These are phyloP conservation scores for Tylopilus plumbeoviolaceoides DNA, from an alignment of 768 basidiomycete species.

Conservation along the genomic window DNA sequence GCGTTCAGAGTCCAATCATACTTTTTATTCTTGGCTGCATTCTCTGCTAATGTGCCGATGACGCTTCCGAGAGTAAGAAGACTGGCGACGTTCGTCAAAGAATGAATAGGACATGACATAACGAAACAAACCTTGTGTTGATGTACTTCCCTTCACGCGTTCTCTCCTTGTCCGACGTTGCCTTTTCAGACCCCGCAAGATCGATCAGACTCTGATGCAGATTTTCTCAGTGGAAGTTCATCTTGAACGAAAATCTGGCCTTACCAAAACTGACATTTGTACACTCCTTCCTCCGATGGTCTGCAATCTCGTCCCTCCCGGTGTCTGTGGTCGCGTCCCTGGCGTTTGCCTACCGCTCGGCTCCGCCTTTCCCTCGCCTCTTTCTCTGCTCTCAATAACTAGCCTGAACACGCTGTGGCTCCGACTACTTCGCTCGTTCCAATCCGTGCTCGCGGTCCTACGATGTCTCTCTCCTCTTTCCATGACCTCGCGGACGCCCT, in stretches of 20 bases:
- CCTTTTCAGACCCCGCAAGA: constrained; percentile 94
- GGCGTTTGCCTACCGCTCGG: constrained; percentile 51
- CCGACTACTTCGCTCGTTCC: constrained; percentile 93
- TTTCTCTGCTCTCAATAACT: constrained; percentile 84
- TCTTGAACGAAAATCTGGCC: constrained; percentile 4
- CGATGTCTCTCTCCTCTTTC: constrained; percentile 82
- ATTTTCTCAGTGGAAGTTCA: not conserved
- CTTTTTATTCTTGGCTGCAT: constrained; percentile 71
- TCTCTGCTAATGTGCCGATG: constrained; percentile 88
- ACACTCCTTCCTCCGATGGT: constrained; percentile 77
- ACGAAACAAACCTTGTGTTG: constrained; percentile 65
- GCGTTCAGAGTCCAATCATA: constrained; percentile 25
- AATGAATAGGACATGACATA: not conserved
- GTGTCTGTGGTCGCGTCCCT: constrained; percentile 45
- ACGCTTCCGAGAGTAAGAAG: constrained; percentile 90
- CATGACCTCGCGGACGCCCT: constrained; percentile 81
- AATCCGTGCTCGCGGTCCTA: constrained; percentile 94
- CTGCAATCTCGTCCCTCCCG: constrained; percentile 64
- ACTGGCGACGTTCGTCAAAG: constrained; percentile 35
- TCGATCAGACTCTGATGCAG: constrained; percentile 77
- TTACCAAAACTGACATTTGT: constrained; percentile 69
- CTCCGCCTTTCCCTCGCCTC: constrained; percentile 45
- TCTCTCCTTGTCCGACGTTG: constrained; percentile 91
- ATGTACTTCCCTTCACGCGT: constrained; percentile 97
- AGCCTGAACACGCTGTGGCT: constrained; percentile 94